These are phyloP conservation scores for Fraxinus anomala DNA, from an alignment of 257 asterid genomes.

Conservation along the genomic window DNA sequence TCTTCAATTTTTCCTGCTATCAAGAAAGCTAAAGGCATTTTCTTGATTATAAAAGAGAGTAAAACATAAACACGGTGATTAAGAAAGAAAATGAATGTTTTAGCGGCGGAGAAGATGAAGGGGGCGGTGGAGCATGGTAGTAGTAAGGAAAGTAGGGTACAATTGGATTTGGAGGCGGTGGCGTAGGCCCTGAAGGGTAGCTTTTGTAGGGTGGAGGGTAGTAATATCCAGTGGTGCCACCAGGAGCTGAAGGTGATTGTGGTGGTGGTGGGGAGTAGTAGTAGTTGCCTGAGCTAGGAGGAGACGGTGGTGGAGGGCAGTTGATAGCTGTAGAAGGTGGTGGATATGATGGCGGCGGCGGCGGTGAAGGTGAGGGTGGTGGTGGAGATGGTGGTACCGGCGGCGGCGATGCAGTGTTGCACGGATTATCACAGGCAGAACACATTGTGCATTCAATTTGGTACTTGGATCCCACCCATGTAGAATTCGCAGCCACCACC, in stretches of 20 bases:
- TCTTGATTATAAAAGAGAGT: background rate
- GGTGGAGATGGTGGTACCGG: constrained; percentile 42
- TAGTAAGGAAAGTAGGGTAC: constrained; percentile 87
- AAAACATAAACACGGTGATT: constrained; percentile 27
- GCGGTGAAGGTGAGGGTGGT: constrained; percentile 44
- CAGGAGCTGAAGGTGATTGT: constrained; percentile 37
- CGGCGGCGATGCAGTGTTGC: constrained; percentile 68
- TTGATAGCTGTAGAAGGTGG: constrained; percentile 52
- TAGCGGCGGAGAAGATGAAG: constrained; percentile 38
- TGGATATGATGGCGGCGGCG: constrained; percentile 58
- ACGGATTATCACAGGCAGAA: constrained; percentile 90
- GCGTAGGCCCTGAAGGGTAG: constrained; percentile 58
- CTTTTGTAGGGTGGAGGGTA: constrained; percentile 43
- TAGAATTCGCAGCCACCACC: constrained; percentile 25
- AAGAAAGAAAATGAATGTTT: constrained; percentile 26
- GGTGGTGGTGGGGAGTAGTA: constrained; percentile 30
- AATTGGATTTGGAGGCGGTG: constrained; percentile 96
- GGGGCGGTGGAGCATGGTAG: constrained; percentile 66
- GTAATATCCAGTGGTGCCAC: constrained; percentile 44
- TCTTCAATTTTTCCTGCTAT: constrained; percentile 6
- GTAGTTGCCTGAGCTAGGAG: constrained; percentile 10
- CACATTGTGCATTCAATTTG: constrained; percentile 94
- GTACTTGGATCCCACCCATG: constrained; percentile 88
- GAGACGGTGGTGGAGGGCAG: constrained; percentile 65
- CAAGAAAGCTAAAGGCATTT: constrained; percentile 12